Conservation (phyloP, 306 rosid species). For the Biancaea sappan region DNA sequence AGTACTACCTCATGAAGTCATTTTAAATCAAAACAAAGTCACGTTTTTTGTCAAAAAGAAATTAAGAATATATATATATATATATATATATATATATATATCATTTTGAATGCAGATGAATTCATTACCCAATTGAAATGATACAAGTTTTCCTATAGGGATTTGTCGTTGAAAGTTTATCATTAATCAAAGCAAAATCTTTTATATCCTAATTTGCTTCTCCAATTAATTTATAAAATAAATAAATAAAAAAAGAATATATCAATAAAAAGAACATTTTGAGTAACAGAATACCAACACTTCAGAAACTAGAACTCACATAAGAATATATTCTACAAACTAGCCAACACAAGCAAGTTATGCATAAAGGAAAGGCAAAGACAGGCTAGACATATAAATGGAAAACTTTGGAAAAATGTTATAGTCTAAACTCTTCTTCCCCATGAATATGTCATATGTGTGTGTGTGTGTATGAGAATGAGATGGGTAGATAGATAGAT, state of each 20-base stretch:
- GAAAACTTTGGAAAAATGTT: background rate
- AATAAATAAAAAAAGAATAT: too few species aligned
- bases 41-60: too few species aligned
- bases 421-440: background rate
- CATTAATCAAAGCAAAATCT: background rate
- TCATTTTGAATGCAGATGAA: too few species aligned
- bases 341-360: background rate
- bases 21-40: too few species aligned
- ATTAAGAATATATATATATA: too few species aligned
- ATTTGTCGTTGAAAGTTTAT: too few species aligned
- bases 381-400: background rate
- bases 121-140: slow-evolving; percentile 41
- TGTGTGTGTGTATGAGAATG: too few species aligned
- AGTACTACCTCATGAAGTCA: slow-evolving; percentile 10
- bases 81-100: too few species aligned
- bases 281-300: background rate
- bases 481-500: too few species aligned
- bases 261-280: background rate
- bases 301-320: background rate
- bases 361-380: background rate
- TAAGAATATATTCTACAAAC: background rate
- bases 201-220: background rate
- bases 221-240: background rate
- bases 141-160: too few species aligned
- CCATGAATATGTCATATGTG: too few species aligned